Conservation (phyloP, 2,329 filamentous ascomycete genomes). For the Sarocladium brachiariae region DNA sequence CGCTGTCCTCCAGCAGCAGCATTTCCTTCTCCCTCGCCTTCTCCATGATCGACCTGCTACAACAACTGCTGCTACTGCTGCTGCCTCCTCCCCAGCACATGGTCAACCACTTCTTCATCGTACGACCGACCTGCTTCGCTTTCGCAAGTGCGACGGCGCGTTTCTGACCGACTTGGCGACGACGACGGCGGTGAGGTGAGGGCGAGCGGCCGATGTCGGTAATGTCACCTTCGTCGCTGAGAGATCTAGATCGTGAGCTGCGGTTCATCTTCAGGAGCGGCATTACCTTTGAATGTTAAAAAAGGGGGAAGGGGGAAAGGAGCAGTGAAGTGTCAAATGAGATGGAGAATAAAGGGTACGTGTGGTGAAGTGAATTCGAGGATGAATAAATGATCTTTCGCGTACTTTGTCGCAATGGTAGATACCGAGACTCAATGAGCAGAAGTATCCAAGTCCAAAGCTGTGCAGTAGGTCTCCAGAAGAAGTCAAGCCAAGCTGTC, state of each 20-base stretch:
- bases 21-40: constrained; percentile 8
- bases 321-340: neutral
- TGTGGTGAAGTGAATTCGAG: neutral
- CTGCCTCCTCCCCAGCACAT: constrained; percentile 12
- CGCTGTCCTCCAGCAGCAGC: constrained; percentile 2
- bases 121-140: neutral
- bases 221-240: constrained; percentile 7
- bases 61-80: constrained; percentile 4
- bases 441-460: constrained; percentile 6
- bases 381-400: neutral
- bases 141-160: neutral
- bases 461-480: neutral
- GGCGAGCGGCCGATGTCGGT: constrained; percentile 1
- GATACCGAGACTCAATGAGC: neutral
- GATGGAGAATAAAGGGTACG: neutral
- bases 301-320: neutral
- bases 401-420: constrained; percentile 2
- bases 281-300: neutral
- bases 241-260: constrained; percentile 7
- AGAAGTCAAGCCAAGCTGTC: neutral
- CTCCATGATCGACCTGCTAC: constrained; percentile 1
- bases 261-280: constrained; percentile 6
- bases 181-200: neutral
- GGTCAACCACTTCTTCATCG: constrained; percentile 12
- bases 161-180: constrained; percentile 2